Conservation (phyloP, 75 land plant genomes). For the Pinus albicaulis region DNA sequence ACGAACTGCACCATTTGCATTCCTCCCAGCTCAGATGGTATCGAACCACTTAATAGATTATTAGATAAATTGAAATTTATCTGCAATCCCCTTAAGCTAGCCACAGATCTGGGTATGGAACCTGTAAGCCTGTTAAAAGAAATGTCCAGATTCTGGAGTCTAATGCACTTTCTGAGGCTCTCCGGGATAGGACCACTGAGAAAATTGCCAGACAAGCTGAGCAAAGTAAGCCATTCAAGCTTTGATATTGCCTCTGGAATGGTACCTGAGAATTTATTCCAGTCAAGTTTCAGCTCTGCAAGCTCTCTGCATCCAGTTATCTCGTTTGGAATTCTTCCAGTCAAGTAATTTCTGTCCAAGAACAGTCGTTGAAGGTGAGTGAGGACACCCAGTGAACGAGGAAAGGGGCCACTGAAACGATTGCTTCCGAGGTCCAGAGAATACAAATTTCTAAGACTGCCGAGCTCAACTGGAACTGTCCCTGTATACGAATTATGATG, state of each 20-base stretch:
- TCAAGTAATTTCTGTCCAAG: constrained; percentile 38
- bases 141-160: constrained; percentile 41
- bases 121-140: constrained; percentile 58
- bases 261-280: constrained; percentile 53
- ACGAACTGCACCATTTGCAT: constrained; percentile 51
- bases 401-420: constrained; percentile 55
- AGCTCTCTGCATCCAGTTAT: constrained; percentile 47
- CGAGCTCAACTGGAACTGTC: constrained; percentile 51
- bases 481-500: constrained; percentile 46
- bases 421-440: constrained; percentile 42
- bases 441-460: constrained; percentile 35
- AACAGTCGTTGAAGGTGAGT: constrained; percentile 48
- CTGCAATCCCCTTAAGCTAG: constrained; percentile 35
- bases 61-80: constrained; percentile 45
- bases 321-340: constrained; percentile 52
- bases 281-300: constrained; percentile 29
- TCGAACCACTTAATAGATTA: constrained; percentile 48
- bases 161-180: constrained; percentile 22
- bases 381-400: constrained; percentile 40
- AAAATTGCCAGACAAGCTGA: constrained; percentile 58
- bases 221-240: constrained; percentile 31
- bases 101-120: constrained; percentile 39
- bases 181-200: constrained; percentile 65
- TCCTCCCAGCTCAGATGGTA: constrained; percentile 56
- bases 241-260: constrained; percentile 52